These are phyloP conservation scores for Nicotiana rustica DNA, from an alignment of 305 asterid species.

Conservation along the genomic window DNA sequence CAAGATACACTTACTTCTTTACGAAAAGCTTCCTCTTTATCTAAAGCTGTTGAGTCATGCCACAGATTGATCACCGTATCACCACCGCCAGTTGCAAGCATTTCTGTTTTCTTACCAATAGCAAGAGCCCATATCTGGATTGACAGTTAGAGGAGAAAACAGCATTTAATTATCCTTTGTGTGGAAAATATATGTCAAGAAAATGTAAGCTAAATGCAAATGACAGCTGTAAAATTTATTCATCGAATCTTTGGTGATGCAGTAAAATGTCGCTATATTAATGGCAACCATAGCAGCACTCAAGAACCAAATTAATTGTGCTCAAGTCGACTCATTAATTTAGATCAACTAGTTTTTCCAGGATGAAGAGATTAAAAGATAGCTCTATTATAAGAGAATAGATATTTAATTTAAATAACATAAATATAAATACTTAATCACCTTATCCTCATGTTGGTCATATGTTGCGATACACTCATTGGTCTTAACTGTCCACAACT, in stretches of 20 bases:
- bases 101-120: conserved; percentile 71
- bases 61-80: conserved; percentile 79
- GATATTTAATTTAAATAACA: conserved; percentile 41
- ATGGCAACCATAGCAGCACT: background rate
- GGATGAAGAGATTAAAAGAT: conserved; percentile 2
- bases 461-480: conserved; percentile 88
- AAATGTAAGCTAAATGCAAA: too few species aligned
- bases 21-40: conserved; percentile 71
- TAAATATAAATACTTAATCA: conserved; percentile 50
- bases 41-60: conserved; percentile 74
- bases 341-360: background rate
- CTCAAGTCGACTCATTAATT: background rate
- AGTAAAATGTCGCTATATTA: background rate
- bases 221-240: too few species aligned
- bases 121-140: conserved; percentile 80
- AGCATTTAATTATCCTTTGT: too few species aligned
- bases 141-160: conserved; percentile 6
- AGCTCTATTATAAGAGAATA: background rate
- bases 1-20: conserved; percentile 59
- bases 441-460: conserved; percentile 94
- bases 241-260: background rate
- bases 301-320: background rate
- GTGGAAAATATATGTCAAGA: too few species aligned
- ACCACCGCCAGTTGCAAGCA: conserved; percentile 80
- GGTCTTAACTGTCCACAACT: conserved; percentile 87